phyloP scores from a whole-genome alignment of 805 yeast species.

The Henningerozyma blattae region DNA sequence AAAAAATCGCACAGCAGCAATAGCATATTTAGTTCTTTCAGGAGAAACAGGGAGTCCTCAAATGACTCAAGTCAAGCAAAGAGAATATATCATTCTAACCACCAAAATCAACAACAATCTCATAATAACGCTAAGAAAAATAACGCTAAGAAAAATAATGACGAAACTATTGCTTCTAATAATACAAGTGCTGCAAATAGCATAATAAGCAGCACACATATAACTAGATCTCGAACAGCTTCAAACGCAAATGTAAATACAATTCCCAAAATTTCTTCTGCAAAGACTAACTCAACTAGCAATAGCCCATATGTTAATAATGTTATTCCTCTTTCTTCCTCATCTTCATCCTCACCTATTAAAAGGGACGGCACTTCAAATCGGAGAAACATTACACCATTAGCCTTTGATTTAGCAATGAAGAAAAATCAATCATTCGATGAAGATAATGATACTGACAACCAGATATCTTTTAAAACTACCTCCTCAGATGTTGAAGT shows the following conservation, averaged over 20 bases:
- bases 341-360: background rate
- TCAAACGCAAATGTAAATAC: background rate
- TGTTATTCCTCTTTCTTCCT: no score
- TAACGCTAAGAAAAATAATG: background rate
- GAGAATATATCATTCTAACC: no score
- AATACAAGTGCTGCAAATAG: no score
- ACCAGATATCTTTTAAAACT: background rate
- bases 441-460: background rate
- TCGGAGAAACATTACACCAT: background rate
- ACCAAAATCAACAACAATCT: no score
- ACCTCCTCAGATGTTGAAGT: background rate
- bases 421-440: background rate
- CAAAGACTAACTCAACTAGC: background rate
- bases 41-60: slow-evolving; percentile 8
- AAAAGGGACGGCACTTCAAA: background rate
- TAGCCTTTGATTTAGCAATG: background rate
- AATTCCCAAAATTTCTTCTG: background rate
- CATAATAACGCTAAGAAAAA: no score
- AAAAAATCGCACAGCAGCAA: slow-evolving; percentile 20
- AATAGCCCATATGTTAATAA: no score
- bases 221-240: no score
- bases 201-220: no score
- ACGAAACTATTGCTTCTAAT: background rate
- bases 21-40: slow-evolving; percentile 19
- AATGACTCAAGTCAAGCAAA: background rate